Evolutionary conservation across 73 alveolate species (phyloP).

Genomic region (Tetrahymena elliotti): DNA sequence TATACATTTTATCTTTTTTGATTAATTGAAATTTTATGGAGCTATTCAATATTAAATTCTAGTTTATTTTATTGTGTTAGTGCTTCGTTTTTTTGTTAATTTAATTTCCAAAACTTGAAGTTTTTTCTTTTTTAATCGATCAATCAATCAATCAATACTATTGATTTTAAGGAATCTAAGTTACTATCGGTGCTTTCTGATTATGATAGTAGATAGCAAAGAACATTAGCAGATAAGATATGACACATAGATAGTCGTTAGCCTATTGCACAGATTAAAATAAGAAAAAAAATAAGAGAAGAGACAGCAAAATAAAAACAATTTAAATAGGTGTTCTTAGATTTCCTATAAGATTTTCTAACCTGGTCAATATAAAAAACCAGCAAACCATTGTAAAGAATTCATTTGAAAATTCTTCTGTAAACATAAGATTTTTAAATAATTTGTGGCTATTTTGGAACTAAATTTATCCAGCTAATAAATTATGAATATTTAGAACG

Average conservation of each 20-base stretch:
- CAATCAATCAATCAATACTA: neutral
- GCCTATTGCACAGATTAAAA: neutral
- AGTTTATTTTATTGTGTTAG: neutral
- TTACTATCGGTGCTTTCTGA: neutral
- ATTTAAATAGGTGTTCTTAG: neutral
- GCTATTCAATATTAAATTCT: no score
- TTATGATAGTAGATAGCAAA: neutral
- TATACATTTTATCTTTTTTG: no score
- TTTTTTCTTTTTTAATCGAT: no score
- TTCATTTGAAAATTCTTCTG: neutral
- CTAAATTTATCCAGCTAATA: neutral
- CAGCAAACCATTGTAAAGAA: neutral
- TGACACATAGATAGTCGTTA: neutral
- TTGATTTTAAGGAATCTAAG: neutral
- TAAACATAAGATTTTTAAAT: neutral
- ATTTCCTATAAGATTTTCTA: neutral
- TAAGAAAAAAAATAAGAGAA: neutral
- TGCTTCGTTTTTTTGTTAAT: neutral
- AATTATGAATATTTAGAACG: neutral
- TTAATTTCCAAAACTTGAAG: neutral
- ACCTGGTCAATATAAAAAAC: neutral
- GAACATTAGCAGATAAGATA: neutral
- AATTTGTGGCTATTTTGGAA: neutral
- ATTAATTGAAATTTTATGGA: no score
- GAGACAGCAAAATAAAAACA: neutral